phyloP scores from a whole-genome alignment of 805 yeast genomes.

The Candida takata region DNA sequence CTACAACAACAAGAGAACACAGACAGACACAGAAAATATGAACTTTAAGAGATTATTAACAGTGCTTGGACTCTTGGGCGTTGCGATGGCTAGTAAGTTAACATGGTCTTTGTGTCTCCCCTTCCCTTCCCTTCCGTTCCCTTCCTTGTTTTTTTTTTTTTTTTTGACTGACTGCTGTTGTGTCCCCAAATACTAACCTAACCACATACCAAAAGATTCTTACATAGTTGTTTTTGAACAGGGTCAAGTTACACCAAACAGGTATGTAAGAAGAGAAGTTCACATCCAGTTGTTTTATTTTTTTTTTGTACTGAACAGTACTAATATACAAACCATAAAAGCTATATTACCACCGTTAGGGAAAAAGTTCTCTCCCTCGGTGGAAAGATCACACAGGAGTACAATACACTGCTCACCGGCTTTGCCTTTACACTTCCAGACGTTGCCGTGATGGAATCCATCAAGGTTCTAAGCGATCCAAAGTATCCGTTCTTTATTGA shows the following conservation, averaged over 20 bases:
- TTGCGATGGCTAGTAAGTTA: constrained; percentile 1
- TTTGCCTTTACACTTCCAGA: constrained; percentile 37
- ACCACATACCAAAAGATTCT: constrained; percentile 12
- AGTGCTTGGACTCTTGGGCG: background rate
- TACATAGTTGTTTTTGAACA: constrained; percentile 24
- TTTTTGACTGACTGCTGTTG: too few relatives aligned
- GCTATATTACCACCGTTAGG: constrained; percentile 27
- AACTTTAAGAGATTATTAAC: background rate
- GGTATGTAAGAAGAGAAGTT: constrained; percentile 13
- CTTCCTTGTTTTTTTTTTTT: too few relatives aligned
- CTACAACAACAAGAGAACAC: background rate
- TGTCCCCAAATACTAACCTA: too few relatives aligned
- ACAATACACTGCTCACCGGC: constrained; percentile 39
- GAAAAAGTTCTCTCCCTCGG: constrained; percentile 31
- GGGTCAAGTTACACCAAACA: constrained; percentile 23
- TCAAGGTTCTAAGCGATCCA: constrained; percentile 16
- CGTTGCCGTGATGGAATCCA: constrained; percentile 18
- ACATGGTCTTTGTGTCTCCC: too few relatives aligned
- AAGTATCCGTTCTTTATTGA: constrained; percentile 39
- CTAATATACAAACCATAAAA: background rate
- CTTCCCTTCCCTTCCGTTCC: too few relatives aligned
- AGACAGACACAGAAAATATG: background rate
- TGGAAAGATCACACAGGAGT: constrained; percentile 41
- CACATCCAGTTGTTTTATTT: too few relatives aligned
- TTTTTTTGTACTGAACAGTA: too few relatives aligned